Conservation (phyloP, 2,329 filamentous ascomycete species). For the Cladosporium sp. region DNA sequence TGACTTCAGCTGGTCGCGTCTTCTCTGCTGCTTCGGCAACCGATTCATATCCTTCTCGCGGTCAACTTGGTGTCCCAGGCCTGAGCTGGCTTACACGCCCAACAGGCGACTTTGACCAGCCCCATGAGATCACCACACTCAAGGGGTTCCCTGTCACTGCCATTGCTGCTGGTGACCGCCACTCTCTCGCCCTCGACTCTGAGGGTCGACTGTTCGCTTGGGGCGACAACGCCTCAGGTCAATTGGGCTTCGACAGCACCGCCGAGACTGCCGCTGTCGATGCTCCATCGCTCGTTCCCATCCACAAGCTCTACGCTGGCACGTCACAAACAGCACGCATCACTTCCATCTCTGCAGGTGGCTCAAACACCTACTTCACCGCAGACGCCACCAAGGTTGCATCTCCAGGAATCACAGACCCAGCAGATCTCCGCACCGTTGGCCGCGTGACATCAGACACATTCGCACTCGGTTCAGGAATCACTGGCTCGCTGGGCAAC, state of each 20-base stretch:
- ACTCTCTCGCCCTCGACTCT: constrained; percentile 76
- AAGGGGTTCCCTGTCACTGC: constrained; percentile 69
- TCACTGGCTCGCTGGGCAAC: constrained; percentile 78
- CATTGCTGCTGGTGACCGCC: constrained; percentile 82
- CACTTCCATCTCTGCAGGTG: constrained; percentile 80
- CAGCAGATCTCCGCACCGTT: constrained; percentile 43
- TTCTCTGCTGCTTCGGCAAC: constrained; percentile 85
- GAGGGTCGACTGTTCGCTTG: constrained; percentile 80
- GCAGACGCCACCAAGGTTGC: constrained; percentile 68
- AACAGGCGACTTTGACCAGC: constrained; percentile 73
- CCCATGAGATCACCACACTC: constrained; percentile 74
- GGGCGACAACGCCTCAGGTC: constrained; percentile 89
- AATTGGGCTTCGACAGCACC: constrained; percentile 78
- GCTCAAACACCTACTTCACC: constrained; percentile 82
- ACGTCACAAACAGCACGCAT: constrained; percentile 65
- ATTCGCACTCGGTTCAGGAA: constrained; percentile 84
- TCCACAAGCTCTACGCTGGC: constrained; percentile 70
- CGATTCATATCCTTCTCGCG: constrained; percentile 74
- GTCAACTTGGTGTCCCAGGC: constrained; percentile 84
- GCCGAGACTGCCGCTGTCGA: constrained; percentile 64
- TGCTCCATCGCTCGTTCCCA: constrained; percentile 68
- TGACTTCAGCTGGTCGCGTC: constrained; percentile 81
- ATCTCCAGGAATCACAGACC: constrained; percentile 31
- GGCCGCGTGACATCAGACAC: constrained; percentile 70
- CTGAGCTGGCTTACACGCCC: constrained; percentile 78